Evolutionary conservation across 1,284 basidiomycete genomes (phyloP).

Genomic region (Cryptococcus amylolentus): DNA sequence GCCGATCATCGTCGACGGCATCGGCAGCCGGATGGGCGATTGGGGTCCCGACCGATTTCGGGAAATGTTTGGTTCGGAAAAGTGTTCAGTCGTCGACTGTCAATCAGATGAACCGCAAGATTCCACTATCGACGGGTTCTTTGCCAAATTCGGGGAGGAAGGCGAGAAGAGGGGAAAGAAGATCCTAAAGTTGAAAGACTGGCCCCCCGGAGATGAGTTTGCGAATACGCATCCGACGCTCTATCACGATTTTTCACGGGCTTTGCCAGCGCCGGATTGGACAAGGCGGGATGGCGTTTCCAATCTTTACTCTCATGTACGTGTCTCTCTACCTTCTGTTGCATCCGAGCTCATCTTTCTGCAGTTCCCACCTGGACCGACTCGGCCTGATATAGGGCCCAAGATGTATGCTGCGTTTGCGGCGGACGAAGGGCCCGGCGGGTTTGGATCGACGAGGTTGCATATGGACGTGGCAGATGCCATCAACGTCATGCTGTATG

Average conservation of each 20-base stretch:
- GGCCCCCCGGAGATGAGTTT: slow-evolving; percentile 85
- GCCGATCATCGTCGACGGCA: slow-evolving; percentile 69
- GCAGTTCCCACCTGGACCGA: slow-evolving; percentile 77
- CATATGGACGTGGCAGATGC: slow-evolving; percentile 98
- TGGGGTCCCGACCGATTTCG: slow-evolving; percentile 84
- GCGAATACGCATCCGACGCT: slow-evolving; percentile 68
- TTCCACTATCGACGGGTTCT: slow-evolving; percentile 72
- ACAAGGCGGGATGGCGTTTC: slow-evolving; percentile 81
- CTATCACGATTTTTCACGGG: slow-evolving; percentile 78
- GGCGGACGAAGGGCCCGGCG: slow-evolving; percentile 13
- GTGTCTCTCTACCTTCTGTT: slow-evolving; percentile 5
- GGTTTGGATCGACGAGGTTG: slow-evolving; percentile 60
- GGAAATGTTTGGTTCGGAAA: slow-evolving; percentile 62
- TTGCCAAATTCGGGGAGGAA: slow-evolving; percentile 69
- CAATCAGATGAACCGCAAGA: slow-evolving; percentile 63
- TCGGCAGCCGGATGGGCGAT: slow-evolving; percentile 59
- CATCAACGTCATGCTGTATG: slow-evolving; percentile 83
- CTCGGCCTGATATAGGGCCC: slow-evolving; percentile 81
- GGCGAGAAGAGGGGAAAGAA: slow-evolving; percentile 55
- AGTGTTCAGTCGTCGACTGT: slow-evolving; percentile 74
- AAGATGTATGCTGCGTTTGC: slow-evolving; percentile 56
- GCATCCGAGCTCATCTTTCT: slow-evolving; percentile 40
- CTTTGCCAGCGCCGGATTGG: slow-evolving; percentile 81
- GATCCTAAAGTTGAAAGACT: slow-evolving; percentile 87
- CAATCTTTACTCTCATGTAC: slow-evolving; percentile 64